Evolutionary conservation across 2,329 filamentous ascomycete species (phyloP), one percentile per base, ranked within the genome.

Genomic region (Pseudocercospora macadamiae): DNA sequence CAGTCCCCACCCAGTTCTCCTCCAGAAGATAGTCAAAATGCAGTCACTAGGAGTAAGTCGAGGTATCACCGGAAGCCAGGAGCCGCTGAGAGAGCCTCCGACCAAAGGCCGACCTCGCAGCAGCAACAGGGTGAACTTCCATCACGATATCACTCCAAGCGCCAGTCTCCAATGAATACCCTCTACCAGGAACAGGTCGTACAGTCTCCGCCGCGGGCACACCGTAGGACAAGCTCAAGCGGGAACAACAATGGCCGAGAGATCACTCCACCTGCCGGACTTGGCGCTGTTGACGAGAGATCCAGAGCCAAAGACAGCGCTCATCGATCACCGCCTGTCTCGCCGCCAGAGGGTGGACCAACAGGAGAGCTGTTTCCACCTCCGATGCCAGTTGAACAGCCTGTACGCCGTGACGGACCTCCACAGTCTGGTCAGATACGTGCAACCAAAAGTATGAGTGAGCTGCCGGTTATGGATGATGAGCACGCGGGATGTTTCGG

Each of bases 301-400:
- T 21, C 55, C 7, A 32, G 16, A 34, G 37, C 25, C 12, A 25
- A n/a, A 4, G 54, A n/a, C 19, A 19, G 19, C 19, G 42, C 26
- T 34, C 26, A 18, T 9, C 47, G 9, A 30, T 6, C 47, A 30
- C 16, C 47, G 16, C 44, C 49, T 39, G 36, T 39, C 59, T 58
- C 48, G 51, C 55, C 52, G 30, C 49, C 60, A 28, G 32, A 36
- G 19, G 48, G 64, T 7, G 42, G 60, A 16, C 61, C 66, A 2
- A 59, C 63, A 1, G 67, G 68, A 34, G 67, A 71, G 54, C 67
- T 73, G 9, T 73, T 71, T 37, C 70, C 70, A 21, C 69, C 69
- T 3, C 59, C 66, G 4, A 63, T 59, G 53, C 61, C 66, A 23
- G 61, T 54, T 9, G 57, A 60, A 16, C 52, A 62, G 9, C 61